Conservation (phyloP, 1,284 basidiomycete genomes). For the Trichosporon coremiiforme region DNA sequence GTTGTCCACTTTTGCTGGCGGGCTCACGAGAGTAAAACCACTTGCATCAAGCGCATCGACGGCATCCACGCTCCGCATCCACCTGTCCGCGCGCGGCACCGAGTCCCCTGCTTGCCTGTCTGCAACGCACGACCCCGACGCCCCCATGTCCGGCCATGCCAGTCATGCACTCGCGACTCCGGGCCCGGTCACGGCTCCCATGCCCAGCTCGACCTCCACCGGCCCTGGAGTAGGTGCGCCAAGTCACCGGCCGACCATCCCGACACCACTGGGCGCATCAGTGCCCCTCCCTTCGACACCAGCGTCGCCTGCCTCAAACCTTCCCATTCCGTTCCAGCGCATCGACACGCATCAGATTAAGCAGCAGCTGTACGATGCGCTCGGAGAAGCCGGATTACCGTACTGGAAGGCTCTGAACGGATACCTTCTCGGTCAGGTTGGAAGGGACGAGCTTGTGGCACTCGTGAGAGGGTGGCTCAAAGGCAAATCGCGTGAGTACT, state of each 20-base stretch:
- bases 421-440: conserved; percentile 52
- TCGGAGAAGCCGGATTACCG: conserved; percentile 68
- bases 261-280: conserved; percentile 29
- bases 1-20: conserved; percentile 19
- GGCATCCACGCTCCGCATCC: conserved; percentile 8
- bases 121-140: neutral
- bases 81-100: conserved; percentile 13
- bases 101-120: neutral
- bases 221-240: conserved; percentile 40
- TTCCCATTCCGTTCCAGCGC: conserved; percentile 48
- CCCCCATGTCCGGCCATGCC: conserved; percentile 53
- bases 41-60: neutral
- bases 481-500: conserved; percentile 45
- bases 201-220: conserved; percentile 51
- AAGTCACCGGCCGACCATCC: conserved; percentile 2
- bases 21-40: neutral
- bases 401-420: conserved; percentile 55
- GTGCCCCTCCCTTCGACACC: conserved; percentile 57
- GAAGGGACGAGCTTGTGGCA: conserved; percentile 47
- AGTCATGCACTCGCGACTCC: conserved; percentile 58
- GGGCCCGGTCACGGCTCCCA: conserved; percentile 58
- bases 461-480: conserved; percentile 50
- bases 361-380: conserved; percentile 73
- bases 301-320: conserved; percentile 43
- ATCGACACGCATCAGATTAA: conserved; percentile 61